phyloP scores from a whole-genome alignment of 2,329 filamentous ascomycete genomes.

The Cercospora sp. region DNA sequence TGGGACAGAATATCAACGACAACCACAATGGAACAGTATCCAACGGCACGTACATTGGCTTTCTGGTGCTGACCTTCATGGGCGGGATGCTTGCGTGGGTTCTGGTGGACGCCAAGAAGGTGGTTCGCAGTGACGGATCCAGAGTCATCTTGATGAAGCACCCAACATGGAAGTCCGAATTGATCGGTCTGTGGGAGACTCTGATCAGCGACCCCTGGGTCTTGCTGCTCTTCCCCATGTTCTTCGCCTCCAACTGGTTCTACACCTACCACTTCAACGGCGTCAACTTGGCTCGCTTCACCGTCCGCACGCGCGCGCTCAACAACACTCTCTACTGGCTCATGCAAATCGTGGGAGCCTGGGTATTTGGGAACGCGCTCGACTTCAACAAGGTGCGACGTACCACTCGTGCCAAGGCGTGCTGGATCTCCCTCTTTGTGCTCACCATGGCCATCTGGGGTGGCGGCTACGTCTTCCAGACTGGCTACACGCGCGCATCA shows the following conservation, averaged over 20 bases:
- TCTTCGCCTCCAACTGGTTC: constrained; percentile 77
- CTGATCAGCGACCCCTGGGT: constrained; percentile 71
- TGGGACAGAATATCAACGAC: constrained; percentile 69
- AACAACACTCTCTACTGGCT: constrained; percentile 76
- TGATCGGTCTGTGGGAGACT: constrained; percentile 73
- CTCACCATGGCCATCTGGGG: constrained; percentile 81
- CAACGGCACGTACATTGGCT: constrained; percentile 84
- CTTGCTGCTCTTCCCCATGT: constrained; percentile 76
- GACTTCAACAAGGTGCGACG: constrained; percentile 62
- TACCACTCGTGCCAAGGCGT: constrained; percentile 65
- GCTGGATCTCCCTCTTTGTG: constrained; percentile 61
- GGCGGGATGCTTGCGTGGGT: constrained; percentile 69
- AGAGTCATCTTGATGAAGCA: constrained; percentile 86
- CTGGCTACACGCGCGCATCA: constrained; percentile 52
- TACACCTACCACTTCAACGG: constrained; percentile 77
- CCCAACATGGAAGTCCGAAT: constrained; percentile 79
- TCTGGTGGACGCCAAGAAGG: constrained; percentile 68
- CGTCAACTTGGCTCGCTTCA: constrained; percentile 70
- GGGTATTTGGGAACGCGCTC: constrained; percentile 69
- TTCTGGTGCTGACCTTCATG: constrained; percentile 76
- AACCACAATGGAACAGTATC: constrained; percentile 55
- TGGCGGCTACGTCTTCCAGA: constrained; percentile 77
- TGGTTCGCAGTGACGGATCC: constrained; percentile 75
- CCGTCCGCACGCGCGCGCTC: constrained; percentile 71
- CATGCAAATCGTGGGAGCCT: constrained; percentile 74